These are phyloP conservation scores for Apophysomyces variabilis DNA, from an alignment of 371 early-diverging fungal species.

Conservation along the genomic window DNA sequence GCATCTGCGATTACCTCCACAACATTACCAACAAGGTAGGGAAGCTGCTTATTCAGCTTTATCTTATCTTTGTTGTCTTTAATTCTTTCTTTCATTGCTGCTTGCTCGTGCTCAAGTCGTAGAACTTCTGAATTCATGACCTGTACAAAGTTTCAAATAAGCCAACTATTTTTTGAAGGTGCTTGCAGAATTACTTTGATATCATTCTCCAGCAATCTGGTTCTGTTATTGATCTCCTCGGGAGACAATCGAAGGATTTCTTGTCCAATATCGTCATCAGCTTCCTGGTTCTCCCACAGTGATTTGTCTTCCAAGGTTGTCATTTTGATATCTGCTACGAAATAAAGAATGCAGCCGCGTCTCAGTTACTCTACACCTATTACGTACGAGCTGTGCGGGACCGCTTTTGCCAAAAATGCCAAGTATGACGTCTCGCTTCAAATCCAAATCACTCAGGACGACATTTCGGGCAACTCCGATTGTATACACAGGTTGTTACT, in stretches of 20 bases:
- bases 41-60: conserved; percentile 98
- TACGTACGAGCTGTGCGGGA: background rate
- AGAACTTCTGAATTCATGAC: conserved; percentile 91
- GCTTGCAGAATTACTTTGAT: conserved; percentile 73
- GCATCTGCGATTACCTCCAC: conserved; percentile 82
- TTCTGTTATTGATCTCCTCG: conserved; percentile 92
- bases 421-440: too few relatives aligned
- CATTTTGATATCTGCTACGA: conserved; percentile 35
- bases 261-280: conserved; percentile 80
- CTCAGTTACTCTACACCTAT: background rate
- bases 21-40: conserved; percentile 98
- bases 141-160: conserved; percentile 37
- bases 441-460: too few relatives aligned
- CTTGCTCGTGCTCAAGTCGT: conserved; percentile 90
- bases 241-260: conserved; percentile 89
- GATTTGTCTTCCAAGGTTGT: conserved; percentile 72
- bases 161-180: too few relatives aligned
- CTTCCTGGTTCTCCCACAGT: conserved; percentile 63
- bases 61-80: conserved; percentile 99
- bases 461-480: too few relatives aligned
- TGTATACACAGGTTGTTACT: too few relatives aligned
- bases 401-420: too few relatives aligned
- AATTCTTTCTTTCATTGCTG: conserved; percentile 90
- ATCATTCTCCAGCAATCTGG: conserved; percentile 92
- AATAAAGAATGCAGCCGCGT: background rate